Percentiles rank a stretch among this genome's conserved stretches.
Conservation (phyloP, 208 protist genomes). For the Trypanosoma melophagium region DNA sequence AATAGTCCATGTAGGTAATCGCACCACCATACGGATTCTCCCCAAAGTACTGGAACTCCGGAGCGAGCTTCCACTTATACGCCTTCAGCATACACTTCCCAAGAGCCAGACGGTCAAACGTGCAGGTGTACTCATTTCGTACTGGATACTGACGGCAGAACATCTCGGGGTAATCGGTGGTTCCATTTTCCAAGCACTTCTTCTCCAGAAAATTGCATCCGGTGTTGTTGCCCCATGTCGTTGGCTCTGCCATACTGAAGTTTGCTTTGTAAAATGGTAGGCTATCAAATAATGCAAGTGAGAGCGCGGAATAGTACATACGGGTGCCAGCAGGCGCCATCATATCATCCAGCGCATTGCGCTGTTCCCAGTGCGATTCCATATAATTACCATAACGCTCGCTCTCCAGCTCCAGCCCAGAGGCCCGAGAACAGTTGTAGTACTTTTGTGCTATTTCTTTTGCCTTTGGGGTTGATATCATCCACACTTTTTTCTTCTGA, state of each 20-base stretch:
- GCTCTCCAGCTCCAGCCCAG: background rate
- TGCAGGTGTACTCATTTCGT: too few relatives aligned
- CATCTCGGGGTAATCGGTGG: background rate
- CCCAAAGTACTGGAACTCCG: background rate
- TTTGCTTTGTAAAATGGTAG: conserved; percentile 33
- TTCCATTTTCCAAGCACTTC: background rate
- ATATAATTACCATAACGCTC: background rate
- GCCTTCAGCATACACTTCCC: background rate
- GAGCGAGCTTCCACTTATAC: background rate
- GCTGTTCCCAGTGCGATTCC: too few relatives aligned
- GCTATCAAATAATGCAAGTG: conserved; percentile 42
- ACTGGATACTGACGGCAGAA: background rate
- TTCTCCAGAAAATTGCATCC: conserved; percentile 29
- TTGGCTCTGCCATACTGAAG: conserved; percentile 3
- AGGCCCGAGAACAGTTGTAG: background rate
- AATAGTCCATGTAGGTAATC: too few relatives aligned
- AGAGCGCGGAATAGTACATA: conserved; percentile 27
- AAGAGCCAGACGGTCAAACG: background rate
- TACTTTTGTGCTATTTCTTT: background rate
- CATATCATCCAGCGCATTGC: too few relatives aligned
- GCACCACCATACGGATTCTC: background rate
- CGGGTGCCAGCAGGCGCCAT: too few relatives aligned
- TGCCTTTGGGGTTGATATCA: background rate
- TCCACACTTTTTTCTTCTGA: background rate
- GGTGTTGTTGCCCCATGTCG: conserved; percentile 32